These are phyloP conservation scores for Penicillium cataractarum DNA, from an alignment of 495 filamentous ascomycete species.

Conservation along the genomic window DNA sequence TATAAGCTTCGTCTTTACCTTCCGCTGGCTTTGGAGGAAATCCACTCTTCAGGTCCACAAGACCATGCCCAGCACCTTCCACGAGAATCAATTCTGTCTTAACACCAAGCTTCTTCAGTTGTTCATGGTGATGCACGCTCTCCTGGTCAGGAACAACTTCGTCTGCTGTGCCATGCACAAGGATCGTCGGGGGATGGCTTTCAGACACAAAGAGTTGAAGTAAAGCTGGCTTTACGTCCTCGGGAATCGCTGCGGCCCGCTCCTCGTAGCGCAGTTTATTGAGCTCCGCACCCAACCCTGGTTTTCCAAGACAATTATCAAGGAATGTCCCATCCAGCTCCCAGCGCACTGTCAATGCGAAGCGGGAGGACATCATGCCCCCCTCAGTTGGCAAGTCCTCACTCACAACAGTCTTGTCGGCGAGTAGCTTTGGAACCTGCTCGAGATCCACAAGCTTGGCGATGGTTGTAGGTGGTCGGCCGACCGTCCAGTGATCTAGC, in stretches of 20 bases:
- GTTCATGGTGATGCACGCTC: conserved; percentile 24
- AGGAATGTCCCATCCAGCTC: conserved; percentile 24
- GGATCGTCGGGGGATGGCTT: conserved; percentile 35
- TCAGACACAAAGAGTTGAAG: conserved; percentile 35
- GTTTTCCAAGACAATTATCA: conserved; percentile 21
- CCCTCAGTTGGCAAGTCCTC: conserved; percentile 15
- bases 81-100: conserved; percentile 21
- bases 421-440: conserved; percentile 15
- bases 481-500: conserved; percentile 30
- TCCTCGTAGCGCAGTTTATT: conserved; percentile 14
- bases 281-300: conserved; percentile 20
- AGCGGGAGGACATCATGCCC: conserved; percentile 11
- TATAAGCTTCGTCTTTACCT: background rate
- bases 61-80: conserved; percentile 18
- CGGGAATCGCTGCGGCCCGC: conserved; percentile 21
- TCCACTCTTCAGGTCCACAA: conserved; percentile 16
- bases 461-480: conserved; percentile 20
- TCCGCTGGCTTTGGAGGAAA: conserved; percentile 3
- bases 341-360: conserved; percentile 23
- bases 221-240: conserved; percentile 25
- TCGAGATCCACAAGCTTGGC: conserved; percentile 19
- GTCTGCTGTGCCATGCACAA: conserved; percentile 39
- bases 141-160: conserved; percentile 32
- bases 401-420: conserved; percentile 20
- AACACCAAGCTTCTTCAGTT: conserved; percentile 18